phyloP scores from a whole-genome alignment of 1,284 basidiomycete genomes.

The Cryptococcus floricola region DNA sequence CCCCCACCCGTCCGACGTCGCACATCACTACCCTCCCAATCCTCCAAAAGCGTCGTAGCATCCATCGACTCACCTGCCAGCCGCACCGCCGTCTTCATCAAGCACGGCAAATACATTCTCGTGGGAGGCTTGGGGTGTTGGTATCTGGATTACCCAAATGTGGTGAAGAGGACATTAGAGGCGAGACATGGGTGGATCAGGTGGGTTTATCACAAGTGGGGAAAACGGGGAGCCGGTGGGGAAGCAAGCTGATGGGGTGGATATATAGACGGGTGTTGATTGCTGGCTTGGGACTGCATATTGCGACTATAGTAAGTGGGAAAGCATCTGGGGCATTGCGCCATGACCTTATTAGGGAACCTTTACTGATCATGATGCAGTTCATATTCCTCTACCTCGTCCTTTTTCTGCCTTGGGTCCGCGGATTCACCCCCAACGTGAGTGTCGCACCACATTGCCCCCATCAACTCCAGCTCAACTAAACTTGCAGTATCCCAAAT shows the following conservation, averaged over 20 bases:
- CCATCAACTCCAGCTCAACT: neutral
- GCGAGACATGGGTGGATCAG: constrained; percentile 23
- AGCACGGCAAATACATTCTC: constrained; percentile 47
- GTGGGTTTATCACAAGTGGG: constrained; percentile 11
- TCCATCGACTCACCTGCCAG: constrained; percentile 8
- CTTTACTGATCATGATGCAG: constrained; percentile 12
- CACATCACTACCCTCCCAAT: constrained; percentile 24
- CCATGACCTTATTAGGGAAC: neutral
- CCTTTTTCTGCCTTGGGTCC: constrained; percentile 45
- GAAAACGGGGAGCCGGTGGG: neutral
- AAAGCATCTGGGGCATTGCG: neutral
- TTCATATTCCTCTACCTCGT: constrained; percentile 48
- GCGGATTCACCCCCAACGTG: constrained; percentile 48
- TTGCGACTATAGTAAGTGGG: constrained; percentile 33
- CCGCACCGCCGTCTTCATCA: constrained; percentile 18
- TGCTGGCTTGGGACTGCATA: constrained; percentile 27
- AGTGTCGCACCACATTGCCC: constrained; percentile 11
- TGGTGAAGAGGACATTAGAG: constrained; percentile 17
- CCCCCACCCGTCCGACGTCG: constrained; percentile 14
- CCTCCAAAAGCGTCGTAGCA: constrained; percentile 13
- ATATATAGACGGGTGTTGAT: constrained; percentile 14
- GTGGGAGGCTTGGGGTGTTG: constrained; percentile 38
- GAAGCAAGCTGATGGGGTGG: neutral
- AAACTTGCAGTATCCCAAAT: constrained; percentile 41
- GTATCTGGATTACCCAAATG: constrained; percentile 31